A percentile compares a stretch with the other conserved stretches of the same genome.
Conservation (phyloP, 2,329 filamentous ascomycete genomes). For the Hirsutella rhossiliensis region DNA sequence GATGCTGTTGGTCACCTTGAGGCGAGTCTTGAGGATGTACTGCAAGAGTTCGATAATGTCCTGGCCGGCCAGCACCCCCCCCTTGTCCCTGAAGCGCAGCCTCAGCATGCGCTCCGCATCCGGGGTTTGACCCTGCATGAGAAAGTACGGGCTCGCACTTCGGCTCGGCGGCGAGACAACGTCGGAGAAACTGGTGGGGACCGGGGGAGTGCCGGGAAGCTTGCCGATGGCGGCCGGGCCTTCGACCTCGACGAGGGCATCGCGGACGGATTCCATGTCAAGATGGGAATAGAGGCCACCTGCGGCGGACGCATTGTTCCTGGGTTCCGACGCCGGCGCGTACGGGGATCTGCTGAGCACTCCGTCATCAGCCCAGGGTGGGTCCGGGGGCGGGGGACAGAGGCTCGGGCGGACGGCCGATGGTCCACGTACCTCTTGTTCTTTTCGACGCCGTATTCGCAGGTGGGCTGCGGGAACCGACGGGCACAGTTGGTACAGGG, state of each 20-base stretch:
- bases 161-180: background rate
- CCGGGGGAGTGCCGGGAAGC: background rate
- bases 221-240: constrained; percentile 3
- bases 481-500: constrained; percentile 42
- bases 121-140: constrained; percentile 4
- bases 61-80: constrained; percentile 12
- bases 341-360: background rate
- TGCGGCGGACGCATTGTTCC: constrained; percentile 3
- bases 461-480: constrained; percentile 37
- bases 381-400: too few relatives aligned
- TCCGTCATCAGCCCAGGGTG: too few relatives aligned
- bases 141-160: constrained; percentile 1
- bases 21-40: constrained; percentile 16
- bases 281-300: constrained; percentile 22
- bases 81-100: constrained; percentile 12
- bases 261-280: constrained; percentile 20
- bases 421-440: constrained; percentile 10
- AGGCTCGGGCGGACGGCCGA: background rate
- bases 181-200: background rate
- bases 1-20: constrained; percentile 16
- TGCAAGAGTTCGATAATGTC: constrained; percentile 15
- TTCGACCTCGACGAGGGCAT: constrained; percentile 21
- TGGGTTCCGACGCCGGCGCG: constrained; percentile 8
- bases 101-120: constrained; percentile 10
- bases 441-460: constrained; percentile 27